phyloP scores from a whole-genome alignment of 208 protist species.

The Naegleria lovaniensis region DNA sequence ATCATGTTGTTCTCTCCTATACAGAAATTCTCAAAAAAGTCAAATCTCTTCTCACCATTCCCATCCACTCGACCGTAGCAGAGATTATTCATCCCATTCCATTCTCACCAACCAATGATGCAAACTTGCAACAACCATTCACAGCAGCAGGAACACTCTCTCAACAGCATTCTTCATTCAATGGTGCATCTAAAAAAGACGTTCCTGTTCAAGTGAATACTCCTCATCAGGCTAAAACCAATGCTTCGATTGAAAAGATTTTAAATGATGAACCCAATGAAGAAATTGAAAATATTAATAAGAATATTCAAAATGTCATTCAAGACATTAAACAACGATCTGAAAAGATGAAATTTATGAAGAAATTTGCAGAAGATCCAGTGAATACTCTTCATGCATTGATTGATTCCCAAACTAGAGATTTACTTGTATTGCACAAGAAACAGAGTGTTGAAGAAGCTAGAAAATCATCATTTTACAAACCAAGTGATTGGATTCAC shows the following conservation, averaged over 20 bases:
- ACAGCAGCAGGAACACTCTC: no score
- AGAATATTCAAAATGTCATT: neutral
- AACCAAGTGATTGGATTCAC: neutral
- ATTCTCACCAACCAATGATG: neutral
- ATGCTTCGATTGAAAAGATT: neutral
- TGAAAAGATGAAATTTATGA: neutral
- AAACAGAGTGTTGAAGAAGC: neutral
- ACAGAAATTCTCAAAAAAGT: neutral
- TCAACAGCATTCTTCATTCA: no score
- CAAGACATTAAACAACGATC: neutral
- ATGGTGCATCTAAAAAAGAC: neutral
- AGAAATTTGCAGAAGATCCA: neutral
- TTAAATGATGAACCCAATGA: neutral
- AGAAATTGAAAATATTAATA: neutral
- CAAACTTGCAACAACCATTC: no score
- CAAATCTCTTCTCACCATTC: neutral
- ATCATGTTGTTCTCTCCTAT: no score
- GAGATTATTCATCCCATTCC: neutral
- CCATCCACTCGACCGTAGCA: neutral
- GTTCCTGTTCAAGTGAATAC: neutral
- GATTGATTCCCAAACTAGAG: neutral
- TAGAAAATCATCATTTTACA: neutral
- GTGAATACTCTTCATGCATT: neutral
- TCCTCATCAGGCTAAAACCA: neutral
- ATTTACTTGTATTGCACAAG: neutral